Evolutionary conservation across 805 yeast species (phyloP).

Genomic region (Starmerella sp.): DNA sequence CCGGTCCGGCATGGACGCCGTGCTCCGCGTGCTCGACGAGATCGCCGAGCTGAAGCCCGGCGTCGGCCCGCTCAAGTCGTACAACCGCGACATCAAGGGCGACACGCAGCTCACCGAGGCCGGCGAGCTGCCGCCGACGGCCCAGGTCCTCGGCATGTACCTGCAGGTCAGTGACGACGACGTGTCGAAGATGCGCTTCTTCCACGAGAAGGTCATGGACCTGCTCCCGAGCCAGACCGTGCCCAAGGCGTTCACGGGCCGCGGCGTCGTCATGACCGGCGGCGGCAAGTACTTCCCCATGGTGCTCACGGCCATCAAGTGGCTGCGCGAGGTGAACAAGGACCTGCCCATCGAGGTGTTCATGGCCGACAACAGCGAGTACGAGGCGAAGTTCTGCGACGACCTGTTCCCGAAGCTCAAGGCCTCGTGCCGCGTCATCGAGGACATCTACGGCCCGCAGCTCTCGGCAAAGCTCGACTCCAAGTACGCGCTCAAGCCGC

Average conservation of each 20-base stretch:
- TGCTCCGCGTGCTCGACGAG: conserved; percentile 4
- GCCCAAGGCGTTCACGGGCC: conserved; percentile 26
- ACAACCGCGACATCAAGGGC: conserved; percentile 35
- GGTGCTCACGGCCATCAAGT: conserved; percentile 51
- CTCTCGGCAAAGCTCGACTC: conserved; percentile 41
- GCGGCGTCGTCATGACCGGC: conserved; percentile 61
- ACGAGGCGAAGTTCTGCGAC: conserved; percentile 61
- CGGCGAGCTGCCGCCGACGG: conserved; percentile 16
- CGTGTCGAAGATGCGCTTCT: conserved; percentile 4
- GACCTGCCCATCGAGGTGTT: conserved; percentile 74
- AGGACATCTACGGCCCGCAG: conserved; percentile 47
- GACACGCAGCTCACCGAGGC: conserved; percentile 23
- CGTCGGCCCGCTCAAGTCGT: conserved; percentile 34
- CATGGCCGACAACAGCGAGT: conserved; percentile 59
- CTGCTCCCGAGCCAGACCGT: conserved; percentile 11
- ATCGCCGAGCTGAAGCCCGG: conserved; percentile 11
- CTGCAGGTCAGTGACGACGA: conserved; percentile 16
- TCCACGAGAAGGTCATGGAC: conserved; percentile 14
- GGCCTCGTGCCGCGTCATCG: conserved; percentile 57
- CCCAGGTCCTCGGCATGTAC: conserved; percentile 12
- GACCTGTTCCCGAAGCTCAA: conserved; percentile 47
- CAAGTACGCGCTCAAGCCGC: conserved; percentile 54
- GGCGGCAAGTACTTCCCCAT: conserved; percentile 72
- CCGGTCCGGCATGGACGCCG: conserved; percentile 5
- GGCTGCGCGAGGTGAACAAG: conserved; percentile 50